These are phyloP conservation scores for Parietaria judaica DNA, from an alignment of 306 rosid genomes.

Conservation along the genomic window DNA sequence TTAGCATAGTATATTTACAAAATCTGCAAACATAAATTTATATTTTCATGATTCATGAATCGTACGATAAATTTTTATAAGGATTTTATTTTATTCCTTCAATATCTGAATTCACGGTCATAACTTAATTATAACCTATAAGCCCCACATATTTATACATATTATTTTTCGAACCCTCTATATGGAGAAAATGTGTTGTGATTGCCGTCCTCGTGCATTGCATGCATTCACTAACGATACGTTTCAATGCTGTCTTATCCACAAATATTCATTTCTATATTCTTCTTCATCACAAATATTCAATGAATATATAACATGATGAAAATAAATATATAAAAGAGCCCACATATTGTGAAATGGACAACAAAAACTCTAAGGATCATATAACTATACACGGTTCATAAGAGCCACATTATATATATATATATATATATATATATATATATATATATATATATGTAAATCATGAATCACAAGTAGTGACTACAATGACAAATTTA, in stretches of 20 bases:
- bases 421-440: neutral
- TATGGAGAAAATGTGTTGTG: conserved; percentile 2
- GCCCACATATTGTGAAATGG: neutral
- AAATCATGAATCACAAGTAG: neutral
- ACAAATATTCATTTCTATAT: neutral
- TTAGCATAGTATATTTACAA: too few species aligned
- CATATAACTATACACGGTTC: neutral
- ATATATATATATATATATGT: neutral
- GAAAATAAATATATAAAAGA: neutral
- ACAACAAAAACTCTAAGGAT: neutral
- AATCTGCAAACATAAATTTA: too few species aligned
- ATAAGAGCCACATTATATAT: conserved; percentile 7
- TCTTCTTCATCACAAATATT: neutral
- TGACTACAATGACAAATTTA: too few species aligned
- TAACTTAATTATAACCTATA: too few species aligned
- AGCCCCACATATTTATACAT: neutral
- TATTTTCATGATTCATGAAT: too few species aligned
- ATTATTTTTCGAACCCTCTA: neutral
- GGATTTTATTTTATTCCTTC: too few species aligned
- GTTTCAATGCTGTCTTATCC: neutral
- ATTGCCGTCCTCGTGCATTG: conserved; percentile 10
- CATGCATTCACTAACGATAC: neutral
- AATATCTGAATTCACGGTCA: too few species aligned
- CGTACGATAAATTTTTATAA: too few species aligned
- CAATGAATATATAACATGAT: neutral